Base-by-base conservation (phyloP, 805 yeast species). In the Nakazawaea peltata region DNA sequence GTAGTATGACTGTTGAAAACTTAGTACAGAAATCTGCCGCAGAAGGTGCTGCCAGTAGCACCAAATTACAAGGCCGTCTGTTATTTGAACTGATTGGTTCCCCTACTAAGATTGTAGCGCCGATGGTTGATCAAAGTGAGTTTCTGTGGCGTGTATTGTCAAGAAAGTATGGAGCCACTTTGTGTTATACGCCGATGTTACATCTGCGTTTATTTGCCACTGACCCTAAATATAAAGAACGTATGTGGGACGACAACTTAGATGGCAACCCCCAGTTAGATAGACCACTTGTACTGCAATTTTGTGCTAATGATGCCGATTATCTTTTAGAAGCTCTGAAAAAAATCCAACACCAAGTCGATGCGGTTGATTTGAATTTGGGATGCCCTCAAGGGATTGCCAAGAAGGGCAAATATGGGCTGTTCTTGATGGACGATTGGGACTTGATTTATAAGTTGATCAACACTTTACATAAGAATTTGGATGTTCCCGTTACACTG, bases 381-480 rank as follows among this genome's bases (percentile, higher is more conserved):
- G 99, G 99, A 0, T 92, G 99, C 57, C 99, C 99, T 0, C 99
- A 92, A 57, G 96, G 96, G 1, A 92, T 92, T 41, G 99, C 99
- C 1, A 73, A 71, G 43, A 84, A 85, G 56, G 99, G 99, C 0
- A 81, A 84, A 44, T 92, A 92, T 54, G 99, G 99, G 1, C 79
- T 97, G 0, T 92, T 88, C 47, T 61, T 92, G 36, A 90, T 88
- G 96, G 99, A 92, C 39, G 96, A 92, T 50, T 92, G 97, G 97
- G 84, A 74, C 16, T 61, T 90, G 37, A 77, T 92, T 12, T 67
- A 75, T 48, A 69, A 64, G 34, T 65, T 92, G 41, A 87, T 92
- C 44, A 71, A 67, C 42, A 82, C 66, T 13, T 63, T 90, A 34
- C 95, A 87, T 56, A 71, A 67, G 0, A 77, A 86, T 48, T 65